These are phyloP conservation scores for Plenodomus lindquistii DNA, from an alignment of 2,329 filamentous ascomycete genomes.

Conservation along the genomic window DNA sequence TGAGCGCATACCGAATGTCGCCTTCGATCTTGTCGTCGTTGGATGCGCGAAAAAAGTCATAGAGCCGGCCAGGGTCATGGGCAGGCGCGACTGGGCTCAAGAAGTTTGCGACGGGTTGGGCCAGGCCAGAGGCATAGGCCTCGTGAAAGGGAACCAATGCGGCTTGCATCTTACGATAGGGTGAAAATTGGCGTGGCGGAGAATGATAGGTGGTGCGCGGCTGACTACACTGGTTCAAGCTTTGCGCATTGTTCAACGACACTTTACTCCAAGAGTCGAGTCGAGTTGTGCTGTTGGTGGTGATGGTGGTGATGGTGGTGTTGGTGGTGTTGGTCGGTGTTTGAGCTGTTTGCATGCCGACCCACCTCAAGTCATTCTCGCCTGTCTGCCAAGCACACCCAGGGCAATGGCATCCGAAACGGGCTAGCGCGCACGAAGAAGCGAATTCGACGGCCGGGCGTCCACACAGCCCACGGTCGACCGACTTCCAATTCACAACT, in stretches of 20 bases:
- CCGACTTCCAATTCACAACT: conserved; percentile 34
- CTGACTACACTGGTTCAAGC: background rate
- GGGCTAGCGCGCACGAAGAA: conserved; percentile 30
- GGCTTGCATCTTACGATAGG: conserved; percentile 64
- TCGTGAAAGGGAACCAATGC: conserved; percentile 74
- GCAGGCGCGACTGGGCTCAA: conserved; percentile 71
- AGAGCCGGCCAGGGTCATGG: conserved; percentile 66
- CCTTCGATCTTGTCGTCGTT: conserved; percentile 67
- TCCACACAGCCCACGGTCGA: conserved; percentile 17
- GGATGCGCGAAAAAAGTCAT: conserved; percentile 71
- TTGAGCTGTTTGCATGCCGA: conserved; percentile 29
- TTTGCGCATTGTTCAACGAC: background rate
- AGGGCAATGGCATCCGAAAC: conserved; percentile 9
- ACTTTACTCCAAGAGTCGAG: background rate
- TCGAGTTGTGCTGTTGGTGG: background rate
- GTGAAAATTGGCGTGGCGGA: conserved; percentile 3
- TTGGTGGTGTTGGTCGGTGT: conserved; percentile 18
- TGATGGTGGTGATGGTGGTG: background rate
- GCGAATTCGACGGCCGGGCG: conserved; percentile 21
- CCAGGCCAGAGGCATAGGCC: conserved; percentile 67
- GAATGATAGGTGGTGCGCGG: conserved; percentile 7
- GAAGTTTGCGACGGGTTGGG: conserved; percentile 73
- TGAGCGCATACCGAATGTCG: conserved; percentile 72
- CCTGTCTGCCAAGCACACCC: conserved; percentile 18
- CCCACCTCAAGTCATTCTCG: conserved; percentile 3